Conservation (phyloP, 1,284 basidiomycete species). For the Cryptococcus sp. region DNA sequence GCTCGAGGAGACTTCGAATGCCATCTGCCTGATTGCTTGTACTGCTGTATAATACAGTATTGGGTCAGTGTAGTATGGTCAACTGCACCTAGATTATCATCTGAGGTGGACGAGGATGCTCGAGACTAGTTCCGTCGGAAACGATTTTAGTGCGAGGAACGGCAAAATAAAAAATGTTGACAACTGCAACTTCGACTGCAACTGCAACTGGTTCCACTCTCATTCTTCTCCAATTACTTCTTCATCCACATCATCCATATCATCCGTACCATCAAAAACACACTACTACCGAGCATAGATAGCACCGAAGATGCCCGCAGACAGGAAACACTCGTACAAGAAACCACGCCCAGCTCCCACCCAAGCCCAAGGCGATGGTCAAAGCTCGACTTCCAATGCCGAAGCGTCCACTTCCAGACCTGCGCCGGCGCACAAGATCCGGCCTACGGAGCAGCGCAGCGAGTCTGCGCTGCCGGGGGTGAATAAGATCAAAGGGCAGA, state of each 20-base stretch:
- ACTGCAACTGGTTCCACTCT: too few species aligned
- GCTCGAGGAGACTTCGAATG: too few species aligned
- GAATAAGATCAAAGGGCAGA: constrained; percentile 70
- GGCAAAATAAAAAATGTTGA: background rate
- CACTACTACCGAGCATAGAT: background rate
- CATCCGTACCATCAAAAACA: background rate
- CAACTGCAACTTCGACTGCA: too few species aligned
- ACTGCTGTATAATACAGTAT: too few species aligned
- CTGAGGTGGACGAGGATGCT: background rate
- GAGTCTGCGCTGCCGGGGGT: constrained; percentile 45
- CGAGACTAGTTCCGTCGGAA: background rate
- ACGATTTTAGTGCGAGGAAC: background rate
- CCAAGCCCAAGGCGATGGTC: background rate
- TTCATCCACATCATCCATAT: background rate
- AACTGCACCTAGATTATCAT: background rate
- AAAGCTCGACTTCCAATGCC: background rate
- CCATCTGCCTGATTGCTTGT: too few species aligned
- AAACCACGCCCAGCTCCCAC: constrained; percentile 8
- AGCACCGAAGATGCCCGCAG: background rate
- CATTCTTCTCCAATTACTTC: constrained; percentile 2
- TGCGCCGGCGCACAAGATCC: constrained; percentile 19
- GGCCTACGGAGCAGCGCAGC: constrained; percentile 34
- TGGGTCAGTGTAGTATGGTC: too few species aligned
- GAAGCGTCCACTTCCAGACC: constrained; percentile 9
- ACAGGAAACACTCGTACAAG: constrained; percentile 8